These are phyloP conservation scores for Solanum rostratum DNA, from an alignment of 257 asterid genomes.

Conservation along the genomic window DNA sequence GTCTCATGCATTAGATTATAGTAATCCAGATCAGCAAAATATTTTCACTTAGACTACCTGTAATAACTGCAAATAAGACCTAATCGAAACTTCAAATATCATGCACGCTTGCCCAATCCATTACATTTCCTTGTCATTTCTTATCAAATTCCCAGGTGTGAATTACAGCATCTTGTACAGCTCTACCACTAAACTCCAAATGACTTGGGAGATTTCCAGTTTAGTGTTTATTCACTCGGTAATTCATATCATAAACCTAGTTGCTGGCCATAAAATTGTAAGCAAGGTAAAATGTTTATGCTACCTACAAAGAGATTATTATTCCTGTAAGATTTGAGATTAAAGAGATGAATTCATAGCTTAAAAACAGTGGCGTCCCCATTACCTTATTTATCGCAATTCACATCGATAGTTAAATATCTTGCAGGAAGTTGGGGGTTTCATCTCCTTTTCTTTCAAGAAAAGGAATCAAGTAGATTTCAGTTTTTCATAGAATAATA, in stretches of 20 bases:
- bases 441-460: neutral
- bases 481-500: neutral
- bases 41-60: neutral
- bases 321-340: neutral
- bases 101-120: neutral
- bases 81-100: neutral
- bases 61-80: neutral
- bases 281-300: neutral
- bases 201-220: neutral
- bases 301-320: neutral
- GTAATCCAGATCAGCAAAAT: constrained; percentile 2
- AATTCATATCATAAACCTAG: neutral
- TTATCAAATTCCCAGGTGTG: neutral
- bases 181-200: neutral
- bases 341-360: neutral
- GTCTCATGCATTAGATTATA: neutral
- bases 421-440: neutral
- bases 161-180: neutral
- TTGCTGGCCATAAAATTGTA: neutral
- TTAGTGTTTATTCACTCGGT: neutral
- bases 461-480: neutral
- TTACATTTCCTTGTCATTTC: neutral
- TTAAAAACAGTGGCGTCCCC: neutral
- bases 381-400: neutral
- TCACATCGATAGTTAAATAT: neutral